Evolutionary conservation across 2,329 filamentous ascomycete species (phyloP).

Genomic region (Trichoderma oligosporum): DNA sequence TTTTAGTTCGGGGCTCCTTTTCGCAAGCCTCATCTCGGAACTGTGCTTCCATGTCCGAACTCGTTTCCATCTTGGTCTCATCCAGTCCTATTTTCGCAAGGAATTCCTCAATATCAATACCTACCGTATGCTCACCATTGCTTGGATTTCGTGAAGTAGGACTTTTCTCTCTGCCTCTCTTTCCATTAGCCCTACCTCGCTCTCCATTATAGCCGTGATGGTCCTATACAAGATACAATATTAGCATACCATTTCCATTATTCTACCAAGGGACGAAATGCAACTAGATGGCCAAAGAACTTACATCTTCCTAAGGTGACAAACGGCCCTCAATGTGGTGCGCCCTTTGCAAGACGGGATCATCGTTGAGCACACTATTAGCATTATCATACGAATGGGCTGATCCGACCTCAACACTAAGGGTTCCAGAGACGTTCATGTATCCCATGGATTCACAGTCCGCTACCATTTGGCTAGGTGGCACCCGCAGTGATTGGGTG

Average conservation of each 20-base stretch:
- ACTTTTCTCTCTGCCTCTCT: no score
- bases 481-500: neutral
- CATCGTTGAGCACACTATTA: neutral
- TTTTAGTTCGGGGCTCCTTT: no score
- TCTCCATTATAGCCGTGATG: neutral
- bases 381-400: neutral
- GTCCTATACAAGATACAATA: neutral
- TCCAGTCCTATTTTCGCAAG: neutral
- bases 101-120: conserved; percentile 1
- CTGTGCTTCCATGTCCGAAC: neutral
- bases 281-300: neutral
- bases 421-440: neutral
- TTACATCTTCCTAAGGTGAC: conserved; percentile 29
- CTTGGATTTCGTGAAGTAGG: neutral
- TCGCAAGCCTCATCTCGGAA: neutral
- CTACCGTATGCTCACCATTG: neutral
- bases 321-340: conserved; percentile 23
- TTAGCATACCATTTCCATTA: no score
- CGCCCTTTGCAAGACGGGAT: neutral
- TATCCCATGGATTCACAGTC: neutral
- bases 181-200: neutral
- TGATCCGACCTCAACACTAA: neutral
- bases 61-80: neutral
- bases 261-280: no score
- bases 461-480: neutral